Percentiles rank a stretch among this genome's conserved stretches.
phyloP scores from a whole-genome alignment of 2,329 filamentous ascomycete genomes.

The Alternaria arborescens region DNA sequence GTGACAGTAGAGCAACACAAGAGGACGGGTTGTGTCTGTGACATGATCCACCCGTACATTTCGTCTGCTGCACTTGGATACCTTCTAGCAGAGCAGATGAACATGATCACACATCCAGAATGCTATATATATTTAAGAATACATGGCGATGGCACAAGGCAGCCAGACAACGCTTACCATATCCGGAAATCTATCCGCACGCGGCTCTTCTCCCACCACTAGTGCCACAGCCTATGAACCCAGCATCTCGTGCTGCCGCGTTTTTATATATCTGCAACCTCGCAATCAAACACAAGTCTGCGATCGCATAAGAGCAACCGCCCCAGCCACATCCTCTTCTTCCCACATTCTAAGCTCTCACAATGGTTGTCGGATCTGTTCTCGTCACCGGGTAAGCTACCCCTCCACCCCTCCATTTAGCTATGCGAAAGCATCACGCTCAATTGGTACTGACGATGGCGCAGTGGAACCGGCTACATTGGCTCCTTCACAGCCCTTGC shows the following conservation, averaged over 20 bases:
- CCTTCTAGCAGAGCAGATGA: not conserved
- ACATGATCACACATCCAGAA: not conserved
- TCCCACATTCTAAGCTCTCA: slow-evolving; percentile 14
- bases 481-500: slow-evolving; percentile 95
- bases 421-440: slow-evolving; percentile 3
- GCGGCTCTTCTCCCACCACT: slow-evolving; percentile 13
- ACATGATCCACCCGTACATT: not conserved
- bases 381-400: slow-evolving; percentile 83
- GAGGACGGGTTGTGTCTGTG: not conserved
- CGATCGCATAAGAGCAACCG: slow-evolving; percentile 3
- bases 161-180: slow-evolving; percentile 10
- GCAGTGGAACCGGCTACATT: slow-evolving; percentile 97
- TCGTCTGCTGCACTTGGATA: not conserved
- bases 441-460: slow-evolving; percentile 19
- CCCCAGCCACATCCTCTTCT: not conserved
- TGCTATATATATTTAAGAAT: no score
- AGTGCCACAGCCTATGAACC: slow-evolving; percentile 23
- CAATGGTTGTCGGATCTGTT: slow-evolving; percentile 85
- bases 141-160: not conserved
- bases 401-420: slow-evolving; percentile 38
- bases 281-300: slow-evolving; percentile 13
- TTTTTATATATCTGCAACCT: slow-evolving; percentile 31
- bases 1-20: not conserved
- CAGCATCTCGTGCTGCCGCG: slow-evolving; percentile 24
- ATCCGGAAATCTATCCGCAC: slow-evolving; percentile 31